Conservation (phyloP, 169 alveolate species). For the Eimeria tenella region DNA sequence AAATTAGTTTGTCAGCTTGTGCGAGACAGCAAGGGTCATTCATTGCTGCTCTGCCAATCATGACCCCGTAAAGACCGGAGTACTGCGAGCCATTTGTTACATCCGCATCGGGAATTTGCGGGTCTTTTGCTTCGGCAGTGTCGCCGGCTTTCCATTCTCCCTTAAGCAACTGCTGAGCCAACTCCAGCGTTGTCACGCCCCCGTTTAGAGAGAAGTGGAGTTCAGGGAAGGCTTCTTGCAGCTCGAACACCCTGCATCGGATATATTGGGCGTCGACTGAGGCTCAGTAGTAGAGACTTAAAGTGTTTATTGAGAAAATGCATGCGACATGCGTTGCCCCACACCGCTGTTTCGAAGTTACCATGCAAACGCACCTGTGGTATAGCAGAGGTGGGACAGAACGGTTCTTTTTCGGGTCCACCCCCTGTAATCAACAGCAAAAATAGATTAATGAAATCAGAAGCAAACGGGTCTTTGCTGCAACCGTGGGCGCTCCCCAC, state of each 20-base stretch:
- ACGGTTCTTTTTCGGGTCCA: slow-evolving; percentile 95
- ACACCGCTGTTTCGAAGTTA: background rate
- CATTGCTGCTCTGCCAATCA: slow-evolving; percentile 86
- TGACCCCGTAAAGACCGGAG: slow-evolving; percentile 79
- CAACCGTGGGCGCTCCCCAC: no score
- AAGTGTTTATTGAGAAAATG: background rate
- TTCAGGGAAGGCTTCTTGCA: slow-evolving; percentile 92
- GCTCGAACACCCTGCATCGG: slow-evolving; percentile 88
- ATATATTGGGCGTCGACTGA: background rate
- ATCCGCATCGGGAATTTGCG: background rate
- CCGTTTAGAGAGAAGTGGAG: slow-evolving; percentile 95
- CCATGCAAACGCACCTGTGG: slow-evolving; percentile 76
- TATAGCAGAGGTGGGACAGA: slow-evolving; percentile 94
- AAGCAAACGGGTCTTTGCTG: background rate
- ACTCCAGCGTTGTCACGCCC: slow-evolving; percentile 89
- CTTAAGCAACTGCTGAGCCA: slow-evolving; percentile 83
- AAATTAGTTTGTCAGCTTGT: slow-evolving; percentile 76
- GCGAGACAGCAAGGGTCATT: slow-evolving; percentile 82
- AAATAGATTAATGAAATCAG: background rate
- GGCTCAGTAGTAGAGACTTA: background rate
- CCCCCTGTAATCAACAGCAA: slow-evolving; percentile 87
- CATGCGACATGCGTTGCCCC: background rate
- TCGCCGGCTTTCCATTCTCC: slow-evolving; percentile 73
- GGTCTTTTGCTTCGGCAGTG: background rate
- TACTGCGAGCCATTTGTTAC: background rate